Evolutionary conservation across 2,329 filamentous ascomycete species (phyloP).

Genomic region (Tolypocladium inflatum): DNA sequence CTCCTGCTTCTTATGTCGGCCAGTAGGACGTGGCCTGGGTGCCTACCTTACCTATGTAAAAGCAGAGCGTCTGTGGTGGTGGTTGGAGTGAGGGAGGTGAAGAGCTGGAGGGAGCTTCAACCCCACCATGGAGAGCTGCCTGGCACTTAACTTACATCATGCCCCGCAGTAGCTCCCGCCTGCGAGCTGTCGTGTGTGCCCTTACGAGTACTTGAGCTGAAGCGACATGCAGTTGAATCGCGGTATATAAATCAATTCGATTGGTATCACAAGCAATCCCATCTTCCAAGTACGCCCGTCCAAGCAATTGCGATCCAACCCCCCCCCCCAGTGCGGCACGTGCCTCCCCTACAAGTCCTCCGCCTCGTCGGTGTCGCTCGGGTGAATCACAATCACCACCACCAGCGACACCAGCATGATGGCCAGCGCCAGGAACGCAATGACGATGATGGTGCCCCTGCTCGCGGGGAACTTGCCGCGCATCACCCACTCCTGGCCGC

Average conservation of each 20-base stretch:
- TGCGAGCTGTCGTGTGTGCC: background rate
- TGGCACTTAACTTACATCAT: background rate
- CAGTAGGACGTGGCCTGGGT: background rate
- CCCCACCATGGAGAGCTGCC: background rate
- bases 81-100: background rate
- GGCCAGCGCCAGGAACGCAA: conserved; percentile 54
- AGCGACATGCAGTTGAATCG: background rate
- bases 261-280: background rate
- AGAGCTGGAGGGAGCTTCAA: background rate
- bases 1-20: background rate
- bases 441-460: conserved; percentile 62
- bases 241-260: background rate
- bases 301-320: background rate
- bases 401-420: conserved; percentile 52
- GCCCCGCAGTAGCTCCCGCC: background rate
- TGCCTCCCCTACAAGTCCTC: background rate
- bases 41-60: too few species aligned
- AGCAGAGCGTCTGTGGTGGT: background rate
- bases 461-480: conserved; percentile 72
- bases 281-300: background rate
- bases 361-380: conserved; percentile 8
- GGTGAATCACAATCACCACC: conserved; percentile 48
- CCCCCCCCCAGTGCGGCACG: too few species aligned
- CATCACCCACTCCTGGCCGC: conserved; percentile 71
- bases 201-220: too few species aligned